Evolutionary conservation across 305 asterid species (phyloP).

Genomic region (Galium porrigens): DNA sequence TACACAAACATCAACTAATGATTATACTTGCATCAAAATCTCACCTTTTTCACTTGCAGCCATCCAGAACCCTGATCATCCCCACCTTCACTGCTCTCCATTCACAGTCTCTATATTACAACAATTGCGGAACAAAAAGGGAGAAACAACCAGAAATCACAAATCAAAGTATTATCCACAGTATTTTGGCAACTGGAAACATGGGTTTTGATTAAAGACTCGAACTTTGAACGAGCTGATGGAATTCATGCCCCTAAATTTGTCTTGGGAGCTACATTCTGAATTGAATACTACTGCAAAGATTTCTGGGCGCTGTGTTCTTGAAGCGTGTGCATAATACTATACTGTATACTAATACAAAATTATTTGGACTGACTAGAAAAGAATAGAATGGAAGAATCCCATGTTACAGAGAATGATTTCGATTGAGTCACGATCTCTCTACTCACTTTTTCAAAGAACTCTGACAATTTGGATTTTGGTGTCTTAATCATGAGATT

Average conservation of each 20-base stretch:
- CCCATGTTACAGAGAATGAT: not conserved
- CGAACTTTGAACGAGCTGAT: not conserved
- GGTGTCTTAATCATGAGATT: constrained; percentile 2
- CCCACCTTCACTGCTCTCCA: constrained; percentile 52
- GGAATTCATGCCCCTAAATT: not conserved
- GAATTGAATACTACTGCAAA: not conserved
- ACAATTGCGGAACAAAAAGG: not conserved
- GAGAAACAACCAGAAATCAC: not conserved
- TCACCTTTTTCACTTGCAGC: constrained; percentile 96
- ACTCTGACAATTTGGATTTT: constrained; percentile 2
- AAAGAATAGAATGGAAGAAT: not conserved
- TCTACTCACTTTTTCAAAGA: not conserved
- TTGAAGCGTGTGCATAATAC: constrained; percentile 1
- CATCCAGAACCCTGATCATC: constrained; percentile 94
- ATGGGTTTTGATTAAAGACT: not conserved
- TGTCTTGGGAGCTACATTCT: not conserved
- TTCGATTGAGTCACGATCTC: not conserved
- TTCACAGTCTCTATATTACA: constrained; percentile 26
- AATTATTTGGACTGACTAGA: constrained; percentile 11
- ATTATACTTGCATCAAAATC: constrained; percentile 15
- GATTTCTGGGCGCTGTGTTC: not conserved
- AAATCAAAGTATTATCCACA: not conserved
- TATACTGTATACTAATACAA: not conserved
- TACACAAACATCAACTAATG: constrained; percentile 6
- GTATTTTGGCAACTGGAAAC: not conserved